These are phyloP conservation scores for Prosopis cineraria DNA, from an alignment of 306 rosid species.

Conservation along the genomic window DNA sequence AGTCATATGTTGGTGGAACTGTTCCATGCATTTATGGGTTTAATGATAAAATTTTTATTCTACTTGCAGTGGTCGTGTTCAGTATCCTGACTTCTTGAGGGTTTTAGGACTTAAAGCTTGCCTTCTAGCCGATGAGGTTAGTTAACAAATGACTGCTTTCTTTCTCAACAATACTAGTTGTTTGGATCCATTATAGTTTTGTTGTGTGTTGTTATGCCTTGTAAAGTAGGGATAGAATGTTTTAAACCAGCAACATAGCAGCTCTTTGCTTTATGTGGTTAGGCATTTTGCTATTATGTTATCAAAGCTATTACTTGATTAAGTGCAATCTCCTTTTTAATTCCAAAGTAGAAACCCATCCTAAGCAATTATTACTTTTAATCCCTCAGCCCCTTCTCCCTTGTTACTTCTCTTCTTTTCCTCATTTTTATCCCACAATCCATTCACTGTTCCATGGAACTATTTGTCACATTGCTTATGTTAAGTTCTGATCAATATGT, in stretches of 20 bases:
- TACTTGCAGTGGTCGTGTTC: conserved; percentile 76
- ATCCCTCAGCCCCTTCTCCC: not conserved
- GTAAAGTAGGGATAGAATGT: not conserved
- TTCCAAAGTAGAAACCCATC: not conserved
- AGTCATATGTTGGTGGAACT: conserved; percentile 21
- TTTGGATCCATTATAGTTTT: not conserved
- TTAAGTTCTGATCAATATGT: not conserved
- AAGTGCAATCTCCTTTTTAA: not conserved
- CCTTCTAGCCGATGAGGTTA: conserved; percentile 71
- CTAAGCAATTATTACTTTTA: not conserved
- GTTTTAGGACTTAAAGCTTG: conserved; percentile 71
- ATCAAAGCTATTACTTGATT: not conserved
- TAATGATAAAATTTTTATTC: conserved; percentile 25
- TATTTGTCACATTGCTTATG: not conserved
- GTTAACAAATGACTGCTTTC: conserved; percentile 32
- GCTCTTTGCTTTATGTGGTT: not conserved
- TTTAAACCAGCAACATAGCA: not conserved
- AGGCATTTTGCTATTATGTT: not conserved
- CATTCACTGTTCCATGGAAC: not conserved
- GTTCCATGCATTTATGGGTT: not conserved
- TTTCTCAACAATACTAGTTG: not conserved
- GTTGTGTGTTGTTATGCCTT: not conserved
- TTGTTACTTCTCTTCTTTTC: not conserved
- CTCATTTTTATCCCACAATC: not conserved
- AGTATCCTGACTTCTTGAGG: conserved; percentile 70